These are phyloP conservation scores for Mycena crocata DNA, from an alignment of 768 basidiomycete genomes.

Conservation along the genomic window DNA sequence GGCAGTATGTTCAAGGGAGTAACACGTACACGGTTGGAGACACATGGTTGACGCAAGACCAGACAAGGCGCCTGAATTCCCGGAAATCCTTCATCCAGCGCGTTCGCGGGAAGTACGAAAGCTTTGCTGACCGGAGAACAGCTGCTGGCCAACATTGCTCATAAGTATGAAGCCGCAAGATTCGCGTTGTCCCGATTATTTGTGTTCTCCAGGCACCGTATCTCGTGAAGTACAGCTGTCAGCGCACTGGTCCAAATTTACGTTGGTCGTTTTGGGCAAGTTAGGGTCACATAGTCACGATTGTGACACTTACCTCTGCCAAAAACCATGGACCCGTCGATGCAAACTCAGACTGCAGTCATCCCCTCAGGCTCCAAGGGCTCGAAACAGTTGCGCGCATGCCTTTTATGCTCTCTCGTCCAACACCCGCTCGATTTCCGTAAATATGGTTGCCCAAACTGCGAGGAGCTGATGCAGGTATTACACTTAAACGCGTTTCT, in stretches of 20 bases:
- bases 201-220: background rate
- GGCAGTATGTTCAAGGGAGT: background rate
- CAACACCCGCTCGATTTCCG: constrained; percentile 88
- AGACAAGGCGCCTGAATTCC: constrained; percentile 73
- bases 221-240: background rate
- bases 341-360: constrained; percentile 12
- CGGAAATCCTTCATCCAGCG: constrained; percentile 3
- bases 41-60: constrained; percentile 80
- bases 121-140: constrained; percentile 65
- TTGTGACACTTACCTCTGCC: background rate
- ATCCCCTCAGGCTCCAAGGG: constrained; percentile 69
- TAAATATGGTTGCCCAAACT: constrained; percentile 93
- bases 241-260: background rate
- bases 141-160: constrained; percentile 77
- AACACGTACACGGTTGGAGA: constrained; percentile 75
- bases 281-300: background rate
- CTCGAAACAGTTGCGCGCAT: constrained; percentile 86
- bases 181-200: background rate
- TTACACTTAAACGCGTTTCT: constrained; percentile 2
- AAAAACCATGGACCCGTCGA: background rate
- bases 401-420: constrained; percentile 92
- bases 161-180: constrained; percentile 47
- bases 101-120: constrained; percentile 6
- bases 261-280: background rate
- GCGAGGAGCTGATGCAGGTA: constrained; percentile 95